Conservation (phyloP, 139 green algal genomes). For the Chlorella sp. region DNA sequence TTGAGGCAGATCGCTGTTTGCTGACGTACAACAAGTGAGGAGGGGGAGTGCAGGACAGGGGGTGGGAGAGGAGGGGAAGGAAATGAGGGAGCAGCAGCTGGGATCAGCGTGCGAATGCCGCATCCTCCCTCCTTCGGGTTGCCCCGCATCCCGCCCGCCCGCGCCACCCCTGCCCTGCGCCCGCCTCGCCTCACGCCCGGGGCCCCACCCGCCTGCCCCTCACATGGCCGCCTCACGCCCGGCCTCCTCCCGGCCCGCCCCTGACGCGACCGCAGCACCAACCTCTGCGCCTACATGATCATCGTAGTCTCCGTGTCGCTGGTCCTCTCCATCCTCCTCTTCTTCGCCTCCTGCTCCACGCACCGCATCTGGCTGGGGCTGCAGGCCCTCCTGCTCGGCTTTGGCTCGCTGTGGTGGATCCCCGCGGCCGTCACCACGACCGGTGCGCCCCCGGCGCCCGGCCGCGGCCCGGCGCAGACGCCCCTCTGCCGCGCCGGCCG, state of each 20-base stretch:
- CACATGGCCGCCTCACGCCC: neutral
- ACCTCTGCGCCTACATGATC: slow-evolving; percentile 20
- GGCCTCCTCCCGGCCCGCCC: too few relatives aligned
- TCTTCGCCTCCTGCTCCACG: neutral
- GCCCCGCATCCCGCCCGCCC: neutral
- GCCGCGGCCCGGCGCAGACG: too few relatives aligned
- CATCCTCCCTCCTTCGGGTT: neutral
- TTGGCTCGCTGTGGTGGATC: neutral
- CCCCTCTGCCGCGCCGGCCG: too few relatives aligned
- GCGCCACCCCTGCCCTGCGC: neutral
- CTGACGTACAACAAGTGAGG: too few relatives aligned
- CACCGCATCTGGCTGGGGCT: neutral
- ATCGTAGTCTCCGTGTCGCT: slow-evolving; percentile 9
- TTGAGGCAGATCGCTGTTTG: too few relatives aligned
- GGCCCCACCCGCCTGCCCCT: neutral
- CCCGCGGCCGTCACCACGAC: neutral
- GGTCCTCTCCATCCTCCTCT: neutral
- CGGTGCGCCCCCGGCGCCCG: neutral
- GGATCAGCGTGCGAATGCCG: neutral
- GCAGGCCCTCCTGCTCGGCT: neutral
- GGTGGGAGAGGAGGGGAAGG: too few relatives aligned
- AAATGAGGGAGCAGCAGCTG: too few relatives aligned
- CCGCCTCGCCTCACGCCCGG: neutral
- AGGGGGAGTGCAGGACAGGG: too few relatives aligned
- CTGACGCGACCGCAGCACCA: neutral